Conservation (phyloP, 495 filamentous ascomycete species). For the Stereocaulon alpinum region DNA sequence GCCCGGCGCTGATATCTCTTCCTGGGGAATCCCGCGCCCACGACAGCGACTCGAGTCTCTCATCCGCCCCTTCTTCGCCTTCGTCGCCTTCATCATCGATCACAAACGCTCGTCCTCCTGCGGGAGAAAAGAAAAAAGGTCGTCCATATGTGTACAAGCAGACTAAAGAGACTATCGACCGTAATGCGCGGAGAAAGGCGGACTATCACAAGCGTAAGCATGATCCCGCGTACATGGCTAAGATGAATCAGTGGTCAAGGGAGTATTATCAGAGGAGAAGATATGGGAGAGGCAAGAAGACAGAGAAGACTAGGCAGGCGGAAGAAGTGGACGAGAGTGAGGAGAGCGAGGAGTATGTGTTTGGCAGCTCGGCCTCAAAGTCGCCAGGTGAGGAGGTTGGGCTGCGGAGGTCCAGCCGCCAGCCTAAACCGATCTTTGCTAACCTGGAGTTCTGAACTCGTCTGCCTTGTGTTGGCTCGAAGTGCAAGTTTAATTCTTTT, state of each 20-base stretch:
- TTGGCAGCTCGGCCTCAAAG: background rate
- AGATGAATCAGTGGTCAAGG: background rate
- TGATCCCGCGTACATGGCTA: background rate
- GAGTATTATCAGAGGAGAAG: background rate
- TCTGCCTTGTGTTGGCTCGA: background rate
- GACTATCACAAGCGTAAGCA: background rate
- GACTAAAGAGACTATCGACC: background rate
- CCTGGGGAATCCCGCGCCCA: background rate
- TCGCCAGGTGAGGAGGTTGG: background rate
- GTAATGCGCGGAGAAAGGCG: background rate
- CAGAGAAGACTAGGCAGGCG: background rate
- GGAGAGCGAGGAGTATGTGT: background rate
- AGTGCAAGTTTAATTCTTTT: background rate
- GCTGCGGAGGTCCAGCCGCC: background rate
- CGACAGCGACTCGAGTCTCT: background rate
- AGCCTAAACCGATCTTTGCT: background rate
- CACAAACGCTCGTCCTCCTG: too few relatives aligned
- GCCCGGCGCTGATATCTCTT: background rate
- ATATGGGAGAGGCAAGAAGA: too few relatives aligned
- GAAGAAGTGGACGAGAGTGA: background rate
- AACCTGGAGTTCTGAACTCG: background rate
- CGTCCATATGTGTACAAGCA: background rate
- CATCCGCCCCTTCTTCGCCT: background rate
- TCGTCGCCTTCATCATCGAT: too few relatives aligned
- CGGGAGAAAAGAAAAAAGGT: background rate